Base-by-base conservation (phyloP, 179 eudicot genomes). In the Camellia oleifera region DNA sequence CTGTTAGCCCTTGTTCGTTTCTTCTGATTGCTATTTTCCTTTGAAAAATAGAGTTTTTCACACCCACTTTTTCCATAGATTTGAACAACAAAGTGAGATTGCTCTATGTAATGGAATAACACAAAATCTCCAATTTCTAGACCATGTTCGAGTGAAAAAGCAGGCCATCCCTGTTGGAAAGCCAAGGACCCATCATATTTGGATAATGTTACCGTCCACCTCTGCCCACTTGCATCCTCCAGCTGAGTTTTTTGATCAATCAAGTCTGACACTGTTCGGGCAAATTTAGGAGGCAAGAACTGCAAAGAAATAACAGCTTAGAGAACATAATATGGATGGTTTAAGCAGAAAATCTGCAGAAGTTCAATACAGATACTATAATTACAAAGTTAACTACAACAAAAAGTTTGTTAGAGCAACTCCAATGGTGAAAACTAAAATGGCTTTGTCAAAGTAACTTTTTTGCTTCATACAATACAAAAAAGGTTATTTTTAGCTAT, bases 231-330 rank as follows among this genome's bases (percentile, higher is more conserved):
- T 52, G 85, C 77, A 83, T 93, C 92, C 89, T 88, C 86, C 23
- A 93, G 86, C 63, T 58, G 62, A 63, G 80, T 82, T 74, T 69
- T 77, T 69, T 83, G 80, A 56, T 77, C 85, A 65, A 53, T 79
- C 82, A 81, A 60, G 40, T 84, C 60, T 62, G 56, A 26, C n/a
- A 90, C 69, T 18, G 45, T 85, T 75, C 50, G 82, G 40, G 81
- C 79, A 82, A 87, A 82, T 72, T 20, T 76, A 69, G 94, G 93
- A 81, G 96, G 96, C 79, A 92, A 54, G 79, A 78, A 80, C 97
- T 93, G 90, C 83, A 86, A 69, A 78, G 4, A 18, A 52, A 46
- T n/a, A 26, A 20, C 70, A 80, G 18, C 14, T 77, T 72, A 69
- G 45, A 56, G 62, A 61, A 17, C 62, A 54, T 12, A 54, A 46